Evolutionary conservation across 139 green algal genomes (phyloP).

Genomic region (Tetradesmus lagerheimii): DNA sequence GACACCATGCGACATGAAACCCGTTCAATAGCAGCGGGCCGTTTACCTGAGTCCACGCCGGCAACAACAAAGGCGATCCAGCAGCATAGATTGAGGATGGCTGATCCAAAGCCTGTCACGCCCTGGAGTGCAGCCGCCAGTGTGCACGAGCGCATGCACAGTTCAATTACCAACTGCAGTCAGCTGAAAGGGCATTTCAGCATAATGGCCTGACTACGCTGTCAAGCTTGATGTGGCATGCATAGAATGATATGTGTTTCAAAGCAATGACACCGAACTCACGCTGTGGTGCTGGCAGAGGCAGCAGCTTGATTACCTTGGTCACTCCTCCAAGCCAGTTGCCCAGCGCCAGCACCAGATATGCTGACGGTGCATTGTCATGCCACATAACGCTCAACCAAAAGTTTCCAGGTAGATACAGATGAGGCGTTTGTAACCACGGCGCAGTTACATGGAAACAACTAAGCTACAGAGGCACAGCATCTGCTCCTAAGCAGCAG

Average conservation of each 20-base stretch:
- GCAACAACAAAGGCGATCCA: background rate
- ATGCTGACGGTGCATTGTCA: background rate
- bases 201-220: too few species aligned
- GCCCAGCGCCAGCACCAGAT: background rate
- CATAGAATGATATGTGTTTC: background rate
- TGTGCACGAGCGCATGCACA: background rate
- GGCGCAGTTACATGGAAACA: background rate
- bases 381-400: background rate
- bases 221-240: too few species aligned
- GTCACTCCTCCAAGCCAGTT: background rate
- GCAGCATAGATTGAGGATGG: constrained; percentile 21
- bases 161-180: too few species aligned
- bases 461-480: background rate
- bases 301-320: background rate
- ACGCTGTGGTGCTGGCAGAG: background rate
- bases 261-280: too few species aligned
- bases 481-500: background rate
- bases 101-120: constrained; percentile 25
- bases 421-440: too few species aligned
- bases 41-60: background rate
- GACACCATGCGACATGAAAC: too few species aligned
- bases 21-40: too few species aligned
- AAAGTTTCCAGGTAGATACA: background rate
- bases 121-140: background rate
- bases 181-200: too few species aligned